A percentile compares a stretch with the other conserved stretches of the same genome.
Evolutionary conservation across 179 eudicot species (phyloP).

Genomic region (Amaranthus tricolor): DNA sequence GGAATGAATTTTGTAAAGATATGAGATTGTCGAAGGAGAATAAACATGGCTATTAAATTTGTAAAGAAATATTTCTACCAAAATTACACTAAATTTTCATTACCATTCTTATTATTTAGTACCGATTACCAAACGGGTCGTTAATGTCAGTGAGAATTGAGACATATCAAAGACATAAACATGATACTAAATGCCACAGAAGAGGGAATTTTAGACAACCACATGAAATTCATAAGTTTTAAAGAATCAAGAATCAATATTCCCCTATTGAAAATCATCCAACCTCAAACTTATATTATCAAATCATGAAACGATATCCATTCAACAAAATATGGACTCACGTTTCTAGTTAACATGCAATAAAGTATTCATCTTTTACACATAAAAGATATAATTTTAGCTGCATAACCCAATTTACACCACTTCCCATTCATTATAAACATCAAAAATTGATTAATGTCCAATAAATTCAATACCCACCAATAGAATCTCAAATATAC

Average conservation of each 20-base stretch:
- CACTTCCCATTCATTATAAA: background rate
- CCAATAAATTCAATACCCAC: background rate
- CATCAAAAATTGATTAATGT: background rate
- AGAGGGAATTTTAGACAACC: background rate
- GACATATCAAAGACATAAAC: constrained; percentile 9
- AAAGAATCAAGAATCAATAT: background rate
- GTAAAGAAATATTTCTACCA: too few species aligned
- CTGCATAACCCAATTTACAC: background rate
- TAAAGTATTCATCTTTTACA: constrained; percentile 14
- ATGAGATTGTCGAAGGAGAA: too few species aligned
- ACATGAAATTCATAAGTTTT: background rate
- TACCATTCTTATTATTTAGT: too few species aligned
- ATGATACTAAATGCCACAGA: background rate
- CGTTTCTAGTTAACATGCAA: background rate
- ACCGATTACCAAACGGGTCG: background rate
- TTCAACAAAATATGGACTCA: background rate
- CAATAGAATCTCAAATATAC: constrained; percentile 1
- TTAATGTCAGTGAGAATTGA: background rate
- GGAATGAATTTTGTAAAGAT: too few species aligned
- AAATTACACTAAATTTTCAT: too few species aligned
- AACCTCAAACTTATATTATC: background rate
- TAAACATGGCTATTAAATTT: too few species aligned
- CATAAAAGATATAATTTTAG: background rate
- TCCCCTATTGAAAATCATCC: background rate
- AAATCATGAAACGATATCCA: background rate